A percentile compares a stretch with the other conserved stretches of the same genome.
Evolutionary conservation across 2,329 filamentous ascomycete genomes (phyloP).

Genomic region (Lachnellula cervina): DNA sequence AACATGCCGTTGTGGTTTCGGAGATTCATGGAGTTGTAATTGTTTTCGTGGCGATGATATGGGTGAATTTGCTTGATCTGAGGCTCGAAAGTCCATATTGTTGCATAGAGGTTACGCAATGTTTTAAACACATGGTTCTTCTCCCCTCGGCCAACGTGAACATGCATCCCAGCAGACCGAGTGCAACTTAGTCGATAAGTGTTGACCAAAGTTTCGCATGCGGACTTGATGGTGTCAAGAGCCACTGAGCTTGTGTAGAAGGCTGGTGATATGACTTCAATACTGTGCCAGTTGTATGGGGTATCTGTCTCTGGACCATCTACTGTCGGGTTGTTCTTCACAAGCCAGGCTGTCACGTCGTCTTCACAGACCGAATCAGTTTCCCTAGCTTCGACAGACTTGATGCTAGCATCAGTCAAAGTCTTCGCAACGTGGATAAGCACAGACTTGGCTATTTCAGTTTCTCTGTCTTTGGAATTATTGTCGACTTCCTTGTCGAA

Average conservation of each 20-base stretch:
- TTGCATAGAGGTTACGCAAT: conserved; percentile 26
- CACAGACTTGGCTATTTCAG: neutral
- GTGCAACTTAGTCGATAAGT: conserved; percentile 20
- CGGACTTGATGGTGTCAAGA: neutral
- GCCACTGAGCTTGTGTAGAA: neutral
- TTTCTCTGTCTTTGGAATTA: neutral
- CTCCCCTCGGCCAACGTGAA: conserved; percentile 30
- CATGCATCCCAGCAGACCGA: conserved; percentile 23
- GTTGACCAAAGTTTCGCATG: neutral
- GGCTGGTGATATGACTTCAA: neutral
- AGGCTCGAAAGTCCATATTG: conserved; percentile 26
- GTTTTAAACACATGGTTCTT: conserved; percentile 17
- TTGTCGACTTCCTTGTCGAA: neutral
- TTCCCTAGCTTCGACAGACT: neutral
- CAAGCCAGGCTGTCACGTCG: neutral
- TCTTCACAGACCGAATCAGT: neutral
- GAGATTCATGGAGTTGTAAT: neutral
- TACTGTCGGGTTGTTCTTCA: neutral
- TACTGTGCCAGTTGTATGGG: neutral
- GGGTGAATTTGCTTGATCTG: conserved; percentile 25
- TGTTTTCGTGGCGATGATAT: neutral
- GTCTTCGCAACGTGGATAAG: neutral
- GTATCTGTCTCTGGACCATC: neutral
- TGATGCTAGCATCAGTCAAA: neutral
- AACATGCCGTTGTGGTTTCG: neutral